These are phyloP conservation scores for Yamadazyma sp. DNA, from an alignment of 805 yeast genomes.

Conservation along the genomic window DNA sequence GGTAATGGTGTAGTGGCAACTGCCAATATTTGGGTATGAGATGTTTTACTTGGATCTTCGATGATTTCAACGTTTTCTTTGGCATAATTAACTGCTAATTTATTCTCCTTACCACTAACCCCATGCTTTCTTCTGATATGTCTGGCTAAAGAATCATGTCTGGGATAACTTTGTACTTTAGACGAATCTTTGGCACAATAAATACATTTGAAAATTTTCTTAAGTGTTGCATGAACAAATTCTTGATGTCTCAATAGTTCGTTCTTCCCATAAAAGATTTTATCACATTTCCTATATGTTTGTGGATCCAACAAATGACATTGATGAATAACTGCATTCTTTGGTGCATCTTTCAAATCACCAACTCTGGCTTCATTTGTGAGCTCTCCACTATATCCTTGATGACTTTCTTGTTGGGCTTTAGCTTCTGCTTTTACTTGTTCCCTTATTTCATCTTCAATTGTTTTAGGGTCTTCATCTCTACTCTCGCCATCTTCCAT, in stretches of 20 bases:
- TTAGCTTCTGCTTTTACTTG: neutral
- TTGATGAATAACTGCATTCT: conserved; percentile 31
- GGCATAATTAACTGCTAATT: conserved; percentile 42
- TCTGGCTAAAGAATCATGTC: conserved; percentile 43
- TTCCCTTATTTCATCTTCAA: neutral
- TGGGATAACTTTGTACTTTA: conserved; percentile 39
- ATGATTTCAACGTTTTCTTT: conserved; percentile 39
- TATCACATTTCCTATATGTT: conserved; percentile 29
- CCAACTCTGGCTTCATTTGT: too few species aligned
- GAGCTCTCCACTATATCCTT: neutral
- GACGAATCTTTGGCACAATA: conserved; percentile 34
- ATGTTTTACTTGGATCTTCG: conserved; percentile 22
- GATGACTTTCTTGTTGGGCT: neutral
- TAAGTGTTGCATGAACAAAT: conserved; percentile 44
- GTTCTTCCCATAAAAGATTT: conserved; percentile 42
- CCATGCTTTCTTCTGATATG: conserved; percentile 44
- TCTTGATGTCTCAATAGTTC: conserved; percentile 44
- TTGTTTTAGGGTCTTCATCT: neutral
- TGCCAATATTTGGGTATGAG: conserved; percentile 10
- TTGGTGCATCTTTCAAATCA: conserved; percentile 6
- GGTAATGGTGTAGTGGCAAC: conserved; percentile 23
- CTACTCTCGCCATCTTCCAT: neutral
- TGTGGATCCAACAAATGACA: conserved; percentile 37
- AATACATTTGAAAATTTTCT: conserved; percentile 39
- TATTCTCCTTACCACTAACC: conserved; percentile 42